Evolutionary conservation across 2,329 filamentous ascomycete genomes (phyloP).

Genomic region (Biscogniauxia mediterranea): DNA sequence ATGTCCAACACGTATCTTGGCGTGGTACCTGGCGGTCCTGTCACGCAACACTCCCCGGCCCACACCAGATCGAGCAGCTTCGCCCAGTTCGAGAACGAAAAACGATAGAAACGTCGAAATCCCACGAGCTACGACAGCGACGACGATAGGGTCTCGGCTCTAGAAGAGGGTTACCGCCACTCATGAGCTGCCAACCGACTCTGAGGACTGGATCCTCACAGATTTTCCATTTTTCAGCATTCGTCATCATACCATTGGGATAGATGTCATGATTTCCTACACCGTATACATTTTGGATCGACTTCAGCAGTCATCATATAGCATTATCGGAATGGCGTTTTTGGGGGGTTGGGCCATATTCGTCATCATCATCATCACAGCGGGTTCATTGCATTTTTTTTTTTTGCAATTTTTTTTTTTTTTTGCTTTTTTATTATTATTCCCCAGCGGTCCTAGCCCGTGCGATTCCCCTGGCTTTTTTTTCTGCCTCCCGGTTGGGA

Average conservation of each 20-base stretch:
- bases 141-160: background rate
- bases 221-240: background rate
- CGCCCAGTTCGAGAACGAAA: slow-evolving; percentile 19
- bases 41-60: slow-evolving; percentile 18
- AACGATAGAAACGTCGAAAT: slow-evolving; percentile 13
- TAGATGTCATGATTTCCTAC: background rate
- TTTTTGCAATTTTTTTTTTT: too few relatives aligned
- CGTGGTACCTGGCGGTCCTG: slow-evolving; percentile 14
- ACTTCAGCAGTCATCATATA: too few relatives aligned
- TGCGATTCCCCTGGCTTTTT: too few relatives aligned
- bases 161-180: background rate
- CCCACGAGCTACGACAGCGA: background rate
- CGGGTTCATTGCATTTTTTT: too few relatives aligned
- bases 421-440: too few relatives aligned
- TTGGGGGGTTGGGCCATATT: too few relatives aligned
- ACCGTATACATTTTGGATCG: background rate
- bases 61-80: slow-evolving; percentile 22
- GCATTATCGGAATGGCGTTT: too few relatives aligned
- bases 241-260: background rate
- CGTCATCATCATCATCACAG: too few relatives aligned
- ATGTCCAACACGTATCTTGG: slow-evolving; percentile 13
- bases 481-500: too few relatives aligned
- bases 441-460: too few relatives aligned
- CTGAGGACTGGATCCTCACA: background rate
- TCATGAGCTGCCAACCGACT: background rate